phyloP scores from a whole-genome alignment of 345 rosid species.

The Rhodamnia argentea region DNA sequence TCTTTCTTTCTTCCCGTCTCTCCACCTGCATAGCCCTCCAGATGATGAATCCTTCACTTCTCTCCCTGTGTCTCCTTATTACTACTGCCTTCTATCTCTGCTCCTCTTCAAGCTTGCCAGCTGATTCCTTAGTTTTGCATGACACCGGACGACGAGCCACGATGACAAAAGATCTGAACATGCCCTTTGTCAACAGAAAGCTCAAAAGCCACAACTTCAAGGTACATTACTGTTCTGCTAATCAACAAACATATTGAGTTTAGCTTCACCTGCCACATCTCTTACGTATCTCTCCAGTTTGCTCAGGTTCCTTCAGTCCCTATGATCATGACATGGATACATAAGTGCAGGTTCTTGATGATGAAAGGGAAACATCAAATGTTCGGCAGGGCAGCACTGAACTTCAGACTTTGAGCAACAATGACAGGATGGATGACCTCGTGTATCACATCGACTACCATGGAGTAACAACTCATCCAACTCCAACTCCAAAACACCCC shows the following conservation, averaged over 20 bases:
- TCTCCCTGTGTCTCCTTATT: neutral
- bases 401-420: neutral
- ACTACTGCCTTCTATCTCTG: neutral
- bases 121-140: neutral
- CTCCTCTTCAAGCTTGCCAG: constrained; percentile 11
- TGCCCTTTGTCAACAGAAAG: neutral
- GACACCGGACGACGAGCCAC: neutral
- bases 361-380: neutral
- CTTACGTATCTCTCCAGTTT: neutral
- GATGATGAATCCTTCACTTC: neutral
- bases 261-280: neutral
- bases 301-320: neutral
- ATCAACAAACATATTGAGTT: neutral
- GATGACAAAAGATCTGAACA: neutral
- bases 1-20: constrained; percentile 4
- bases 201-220: constrained; percentile 3
- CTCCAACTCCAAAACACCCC: constrained; percentile 54
- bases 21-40: neutral
- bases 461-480: constrained; percentile 52
- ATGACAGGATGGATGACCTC: constrained; percentile 5
- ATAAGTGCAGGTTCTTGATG: constrained; percentile 20
- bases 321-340: neutral
- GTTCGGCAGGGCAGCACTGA: neutral
- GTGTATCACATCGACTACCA: constrained; percentile 44
- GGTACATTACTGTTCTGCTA: neutral